These are phyloP conservation scores for Citrus maxima DNA, from an alignment of 345 rosid species.

Conservation along the genomic window DNA sequence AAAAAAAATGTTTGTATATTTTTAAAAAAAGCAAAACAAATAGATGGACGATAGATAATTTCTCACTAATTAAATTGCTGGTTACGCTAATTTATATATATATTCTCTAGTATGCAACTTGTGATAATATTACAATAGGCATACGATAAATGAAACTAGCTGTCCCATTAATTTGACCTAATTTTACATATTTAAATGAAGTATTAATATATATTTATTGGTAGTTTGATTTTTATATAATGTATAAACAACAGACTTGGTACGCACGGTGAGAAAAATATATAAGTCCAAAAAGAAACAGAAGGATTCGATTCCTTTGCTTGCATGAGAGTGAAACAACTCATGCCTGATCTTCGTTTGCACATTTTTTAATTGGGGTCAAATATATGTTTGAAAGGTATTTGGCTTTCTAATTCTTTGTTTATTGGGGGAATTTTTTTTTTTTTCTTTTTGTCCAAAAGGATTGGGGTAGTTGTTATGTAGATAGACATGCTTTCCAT, in stretches of 20 bases:
- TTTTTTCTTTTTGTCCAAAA: too few species aligned
- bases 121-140: too few species aligned
- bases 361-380: background rate
- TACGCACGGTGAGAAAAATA: background rate
- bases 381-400: background rate
- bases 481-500: background rate
- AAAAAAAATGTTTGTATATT: too few species aligned
- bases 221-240: too few species aligned
- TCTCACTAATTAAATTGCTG: too few species aligned
- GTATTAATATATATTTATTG: background rate
- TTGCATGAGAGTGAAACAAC: background rate
- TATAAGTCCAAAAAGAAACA: background rate
- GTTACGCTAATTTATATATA: too few species aligned
- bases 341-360: background rate
- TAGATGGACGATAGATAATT: too few species aligned
- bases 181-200: background rate
- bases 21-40: fast-evolving
- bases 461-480: too few species aligned
- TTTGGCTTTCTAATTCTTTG: background rate
- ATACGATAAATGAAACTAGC: too few species aligned
- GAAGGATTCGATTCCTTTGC: background rate
- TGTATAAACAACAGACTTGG: too few species aligned
- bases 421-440: background rate
- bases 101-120: too few species aligned
- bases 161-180: too few species aligned